Conservation (phyloP, 352 stramenopile genomes). For the Aphanomyces euteiches region DNA sequence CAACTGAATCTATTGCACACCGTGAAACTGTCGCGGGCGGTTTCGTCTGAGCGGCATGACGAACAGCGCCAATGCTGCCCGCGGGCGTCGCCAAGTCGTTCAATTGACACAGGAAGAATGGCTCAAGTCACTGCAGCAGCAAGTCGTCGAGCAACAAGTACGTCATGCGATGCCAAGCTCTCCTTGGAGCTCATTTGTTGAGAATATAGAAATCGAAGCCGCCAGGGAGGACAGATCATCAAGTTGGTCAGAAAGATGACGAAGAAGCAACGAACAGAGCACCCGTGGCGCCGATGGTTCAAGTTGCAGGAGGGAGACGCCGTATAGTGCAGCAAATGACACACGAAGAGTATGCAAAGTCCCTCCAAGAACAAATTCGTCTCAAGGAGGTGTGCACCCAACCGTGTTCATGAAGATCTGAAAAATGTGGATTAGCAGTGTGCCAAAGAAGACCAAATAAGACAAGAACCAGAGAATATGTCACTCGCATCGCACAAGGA, state of each 20-base stretch:
- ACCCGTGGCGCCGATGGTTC: not conserved
- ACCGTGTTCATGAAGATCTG: too few relatives aligned
- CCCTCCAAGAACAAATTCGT: slow-evolving; percentile 28
- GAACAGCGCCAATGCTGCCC: too few relatives aligned
- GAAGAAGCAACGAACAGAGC: too few relatives aligned
- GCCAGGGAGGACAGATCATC: too few relatives aligned
- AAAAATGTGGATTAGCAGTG: too few relatives aligned
- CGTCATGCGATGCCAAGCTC: not conserved
- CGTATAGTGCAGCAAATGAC: slow-evolving; percentile 16
- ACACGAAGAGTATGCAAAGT: slow-evolving; percentile 22
- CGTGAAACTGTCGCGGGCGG: not conserved
- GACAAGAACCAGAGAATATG: not conserved
- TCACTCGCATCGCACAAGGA: not conserved
- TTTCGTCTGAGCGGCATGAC: not conserved
- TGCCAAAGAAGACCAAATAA: too few relatives aligned
- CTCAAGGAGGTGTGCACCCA: slow-evolving; percentile 15
- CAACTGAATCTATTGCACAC: not conserved
- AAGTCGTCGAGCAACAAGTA: slow-evolving; percentile 7
- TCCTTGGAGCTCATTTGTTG: not conserved
- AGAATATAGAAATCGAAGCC: not conserved
- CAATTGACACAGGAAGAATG: slow-evolving; percentile 19
- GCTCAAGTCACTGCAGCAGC: slow-evolving; percentile 14
- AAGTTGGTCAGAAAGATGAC: too few relatives aligned
- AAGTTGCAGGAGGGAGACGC: not conserved
- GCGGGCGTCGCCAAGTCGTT: slow-evolving; percentile 1